These are phyloP conservation scores for Raffaelea arxii DNA, from an alignment of 2,329 filamentous ascomycete species.

Conservation along the genomic window DNA sequence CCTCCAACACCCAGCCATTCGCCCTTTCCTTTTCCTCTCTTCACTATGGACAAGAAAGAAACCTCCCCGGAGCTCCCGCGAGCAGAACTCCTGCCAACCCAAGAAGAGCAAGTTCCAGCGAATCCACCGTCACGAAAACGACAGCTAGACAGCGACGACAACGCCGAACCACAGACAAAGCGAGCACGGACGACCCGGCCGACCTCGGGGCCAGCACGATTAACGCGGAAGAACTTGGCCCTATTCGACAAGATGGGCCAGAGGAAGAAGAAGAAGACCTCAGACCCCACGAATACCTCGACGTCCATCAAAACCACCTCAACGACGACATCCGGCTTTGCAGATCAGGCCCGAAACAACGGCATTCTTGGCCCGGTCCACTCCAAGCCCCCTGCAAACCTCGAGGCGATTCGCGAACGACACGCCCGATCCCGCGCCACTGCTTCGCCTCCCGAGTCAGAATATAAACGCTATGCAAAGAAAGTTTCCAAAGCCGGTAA, in stretches of 20 bases:
- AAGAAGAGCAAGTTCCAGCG: conserved; percentile 6
- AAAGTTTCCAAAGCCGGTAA: not conserved
- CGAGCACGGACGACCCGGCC: not conserved
- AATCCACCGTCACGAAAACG: conserved; percentile 3
- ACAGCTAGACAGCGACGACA: conserved; percentile 4
- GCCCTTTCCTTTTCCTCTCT: not conserved
- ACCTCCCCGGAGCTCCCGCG: conserved; percentile 3
- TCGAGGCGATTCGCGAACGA: conserved; percentile 10
- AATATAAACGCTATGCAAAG: conserved; percentile 9
- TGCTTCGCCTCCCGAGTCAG: conserved; percentile 9
- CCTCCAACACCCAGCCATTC: not conserved
- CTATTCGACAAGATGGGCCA: not conserved
- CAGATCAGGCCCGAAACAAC: conserved; percentile 9
- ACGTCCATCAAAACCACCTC: conserved; percentile 1
- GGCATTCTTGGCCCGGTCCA: conserved; percentile 8
- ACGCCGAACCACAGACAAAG: conserved; percentile 2
- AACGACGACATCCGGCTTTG: conserved; percentile 9
- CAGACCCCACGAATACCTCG: not conserved
- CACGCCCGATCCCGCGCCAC: conserved; percentile 6
- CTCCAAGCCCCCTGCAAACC: conserved; percentile 14
- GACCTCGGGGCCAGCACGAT: not conserved
- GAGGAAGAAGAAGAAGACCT: too few relatives aligned
- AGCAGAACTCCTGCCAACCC: not conserved
- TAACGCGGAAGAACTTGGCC: conserved; percentile 4
- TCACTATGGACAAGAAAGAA: conserved; percentile 4